Base-by-base conservation (phyloP, 23 red algal genomes). In the Gracilariopsis chorda region DNA sequence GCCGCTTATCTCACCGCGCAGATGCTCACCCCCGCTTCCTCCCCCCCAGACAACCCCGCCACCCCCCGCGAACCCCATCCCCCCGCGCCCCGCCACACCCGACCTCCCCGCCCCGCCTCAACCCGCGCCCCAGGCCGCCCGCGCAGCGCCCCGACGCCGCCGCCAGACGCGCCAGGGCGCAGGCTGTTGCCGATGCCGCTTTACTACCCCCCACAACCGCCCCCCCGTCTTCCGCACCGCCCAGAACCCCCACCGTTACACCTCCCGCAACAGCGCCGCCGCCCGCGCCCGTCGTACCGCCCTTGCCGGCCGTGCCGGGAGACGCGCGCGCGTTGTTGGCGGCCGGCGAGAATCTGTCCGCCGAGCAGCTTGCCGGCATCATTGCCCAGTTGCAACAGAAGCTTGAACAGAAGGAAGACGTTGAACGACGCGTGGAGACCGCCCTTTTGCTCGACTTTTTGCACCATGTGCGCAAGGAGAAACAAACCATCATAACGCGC, bases 381-480 rank as follows among this genome's bases (percentile, higher is more conserved):
- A 96, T 96, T 57, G 94, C 76, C 25, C 49, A 55, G 33, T 47
- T 96, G 51, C 85, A 87, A 36, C 74, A 70, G 16, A 88, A 96
- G 90, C 55, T 92, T 55, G 51, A 92, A 48, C 76, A 84, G 23
- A 88, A 84, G 37, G 87, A 92, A 75, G 40, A 79, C 58, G 36
- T 60, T 4, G 88, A 92, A 69, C 72, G 80, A 27, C 48, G 44
- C 27, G 73, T 81, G 23, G 81, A 88, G 71, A 77, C 74, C 19
- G 52, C 84, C n/a, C 48, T 96, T 5, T 52, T 96, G 51, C 48
- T 92, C 8, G 82, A 92, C 44, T 96, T 96, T 82, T 61, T 96
- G 12, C 43, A 48, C 30, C 94, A 89, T 29, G 67, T 73, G 81
- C 87, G 56, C 69, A 83, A 12, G 53, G 34, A 1, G 62, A 96